Evolutionary conservation across 2,329 filamentous ascomycete genomes (phyloP).

Genomic region (Zymoseptoria crescenta): DNA sequence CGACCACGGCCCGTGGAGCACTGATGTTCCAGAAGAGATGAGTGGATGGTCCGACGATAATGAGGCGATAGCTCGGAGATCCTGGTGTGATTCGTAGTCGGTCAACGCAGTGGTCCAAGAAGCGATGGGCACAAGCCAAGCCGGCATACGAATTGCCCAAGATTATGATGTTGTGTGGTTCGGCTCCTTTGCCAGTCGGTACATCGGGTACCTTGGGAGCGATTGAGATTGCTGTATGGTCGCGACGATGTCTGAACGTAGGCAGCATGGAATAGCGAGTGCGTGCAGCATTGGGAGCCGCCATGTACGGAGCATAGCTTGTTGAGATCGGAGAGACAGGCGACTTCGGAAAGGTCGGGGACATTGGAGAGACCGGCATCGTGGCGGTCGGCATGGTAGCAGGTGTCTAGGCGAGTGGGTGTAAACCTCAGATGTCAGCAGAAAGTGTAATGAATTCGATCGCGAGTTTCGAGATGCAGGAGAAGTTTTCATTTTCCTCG

Average conservation of each 20-base stretch:
- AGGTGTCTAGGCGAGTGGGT: background rate
- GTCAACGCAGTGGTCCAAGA: constrained; percentile 29
- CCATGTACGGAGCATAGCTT: background rate
- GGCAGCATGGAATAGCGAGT: background rate
- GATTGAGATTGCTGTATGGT: background rate
- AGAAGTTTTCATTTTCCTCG: background rate
- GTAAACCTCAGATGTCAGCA: background rate
- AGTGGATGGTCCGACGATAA: constrained; percentile 30
- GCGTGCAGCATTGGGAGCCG: background rate
- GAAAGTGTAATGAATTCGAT: background rate
- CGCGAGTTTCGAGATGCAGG: background rate
- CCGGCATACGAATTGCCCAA: constrained; percentile 34
- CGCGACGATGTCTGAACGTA: background rate
- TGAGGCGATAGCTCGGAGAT: constrained; percentile 26
- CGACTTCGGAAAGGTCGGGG: background rate
- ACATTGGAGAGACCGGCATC: background rate
- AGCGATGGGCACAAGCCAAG: constrained; percentile 30
- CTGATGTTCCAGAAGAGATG: constrained; percentile 34
- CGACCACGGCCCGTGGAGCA: constrained; percentile 32
- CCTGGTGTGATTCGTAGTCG: constrained; percentile 21
- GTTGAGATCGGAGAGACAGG: background rate
- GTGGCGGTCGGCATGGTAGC: too few species aligned
- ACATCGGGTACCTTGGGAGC: background rate
- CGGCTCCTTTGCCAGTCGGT: constrained; percentile 12
- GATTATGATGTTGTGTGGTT: constrained; percentile 32